These are phyloP conservation scores for Calonectria multiphialidica DNA, from an alignment of 2,329 filamentous ascomycete species.

Conservation along the genomic window DNA sequence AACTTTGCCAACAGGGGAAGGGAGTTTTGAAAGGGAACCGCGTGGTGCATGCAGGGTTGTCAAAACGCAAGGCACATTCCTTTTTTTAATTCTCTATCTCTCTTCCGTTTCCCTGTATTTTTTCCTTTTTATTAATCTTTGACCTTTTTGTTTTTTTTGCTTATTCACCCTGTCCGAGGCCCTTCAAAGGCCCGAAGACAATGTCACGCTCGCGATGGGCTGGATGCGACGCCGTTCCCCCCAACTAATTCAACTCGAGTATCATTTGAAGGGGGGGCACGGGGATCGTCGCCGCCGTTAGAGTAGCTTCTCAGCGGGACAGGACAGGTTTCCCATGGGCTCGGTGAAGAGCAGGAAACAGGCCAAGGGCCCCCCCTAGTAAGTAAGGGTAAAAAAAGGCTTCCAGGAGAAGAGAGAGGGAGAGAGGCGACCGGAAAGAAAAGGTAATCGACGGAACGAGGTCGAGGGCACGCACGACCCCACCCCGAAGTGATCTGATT, in stretches of 20 bases:
- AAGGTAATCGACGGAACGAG: slow-evolving; percentile 1
- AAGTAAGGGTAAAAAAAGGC: not conserved
- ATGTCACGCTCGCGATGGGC: slow-evolving; percentile 4
- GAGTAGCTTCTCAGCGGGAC: slow-evolving; percentile 20
- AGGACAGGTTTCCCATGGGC: slow-evolving; percentile 6
- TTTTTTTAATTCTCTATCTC: not conserved
- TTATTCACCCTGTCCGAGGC: not conserved
- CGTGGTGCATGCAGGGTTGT: not conserved
- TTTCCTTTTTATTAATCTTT: not conserved
- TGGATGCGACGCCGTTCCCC: slow-evolving; percentile 3
- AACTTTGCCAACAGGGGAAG: not conserved
- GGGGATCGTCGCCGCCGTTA: slow-evolving; percentile 24
- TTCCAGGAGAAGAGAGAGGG: not conserved
- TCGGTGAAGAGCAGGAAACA: slow-evolving; percentile 15
- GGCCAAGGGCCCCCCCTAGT: not conserved
- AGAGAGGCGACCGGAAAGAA: not conserved
- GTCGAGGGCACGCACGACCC: slow-evolving; percentile 1
- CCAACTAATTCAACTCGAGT: not conserved
- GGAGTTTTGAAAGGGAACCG: not conserved
- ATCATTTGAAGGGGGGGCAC: slow-evolving; percentile 1
- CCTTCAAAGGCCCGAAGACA: not conserved
- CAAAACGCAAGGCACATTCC: slow-evolving; percentile 1
- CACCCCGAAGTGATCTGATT: slow-evolving; percentile 26
- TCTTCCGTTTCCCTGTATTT: no score
- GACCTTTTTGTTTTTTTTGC: not conserved